These are phyloP conservation scores for Pseudogymnoascus sp. DNA, from an alignment of 2,329 filamentous ascomycete species.

Conservation along the genomic window DNA sequence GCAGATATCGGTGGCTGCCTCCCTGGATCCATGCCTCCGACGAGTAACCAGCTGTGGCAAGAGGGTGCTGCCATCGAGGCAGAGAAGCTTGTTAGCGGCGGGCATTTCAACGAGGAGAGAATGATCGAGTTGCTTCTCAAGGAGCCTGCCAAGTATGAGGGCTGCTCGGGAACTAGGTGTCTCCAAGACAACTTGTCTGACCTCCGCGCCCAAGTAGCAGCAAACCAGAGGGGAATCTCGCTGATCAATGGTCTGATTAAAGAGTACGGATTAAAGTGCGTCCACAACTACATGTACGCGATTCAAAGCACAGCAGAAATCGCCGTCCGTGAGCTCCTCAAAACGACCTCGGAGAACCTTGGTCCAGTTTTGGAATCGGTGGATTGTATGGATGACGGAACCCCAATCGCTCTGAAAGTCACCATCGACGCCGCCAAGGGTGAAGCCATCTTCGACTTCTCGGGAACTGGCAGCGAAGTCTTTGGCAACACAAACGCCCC, in stretches of 20 bases:
- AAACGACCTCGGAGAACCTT: constrained; percentile 61
- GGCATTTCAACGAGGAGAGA: constrained; percentile 69
- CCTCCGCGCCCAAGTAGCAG: constrained; percentile 77
- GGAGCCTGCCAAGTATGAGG: constrained; percentile 66
- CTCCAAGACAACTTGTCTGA: constrained; percentile 79
- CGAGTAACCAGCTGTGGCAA: constrained; percentile 57
- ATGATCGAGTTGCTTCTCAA: constrained; percentile 64
- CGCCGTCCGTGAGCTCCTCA: constrained; percentile 66
- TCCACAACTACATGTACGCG: constrained; percentile 75
- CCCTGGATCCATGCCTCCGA: constrained; percentile 75
- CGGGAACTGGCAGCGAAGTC: constrained; percentile 70
- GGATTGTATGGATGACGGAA: constrained; percentile 85
- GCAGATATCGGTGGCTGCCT: constrained; percentile 80
- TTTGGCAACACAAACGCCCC: constrained; percentile 73
- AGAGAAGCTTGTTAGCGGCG: constrained; percentile 66
- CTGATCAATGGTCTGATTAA: constrained; percentile 67
- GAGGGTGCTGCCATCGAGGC: constrained; percentile 59
- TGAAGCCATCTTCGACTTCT: constrained; percentile 71
- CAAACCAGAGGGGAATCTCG: constrained; percentile 78
- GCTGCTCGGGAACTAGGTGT: constrained; percentile 71
- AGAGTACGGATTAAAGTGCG: constrained; percentile 69
- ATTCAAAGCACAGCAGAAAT: constrained; percentile 76
- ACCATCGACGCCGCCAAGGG: constrained; percentile 67
- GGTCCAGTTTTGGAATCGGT: constrained; percentile 64
- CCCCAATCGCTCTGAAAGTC: constrained; percentile 65